Evolutionary conservation across 1,284 basidiomycete genomes (phyloP), one percentile per base, ranked within the genome.

Genomic region (Melampsora larici-populina): DNA sequence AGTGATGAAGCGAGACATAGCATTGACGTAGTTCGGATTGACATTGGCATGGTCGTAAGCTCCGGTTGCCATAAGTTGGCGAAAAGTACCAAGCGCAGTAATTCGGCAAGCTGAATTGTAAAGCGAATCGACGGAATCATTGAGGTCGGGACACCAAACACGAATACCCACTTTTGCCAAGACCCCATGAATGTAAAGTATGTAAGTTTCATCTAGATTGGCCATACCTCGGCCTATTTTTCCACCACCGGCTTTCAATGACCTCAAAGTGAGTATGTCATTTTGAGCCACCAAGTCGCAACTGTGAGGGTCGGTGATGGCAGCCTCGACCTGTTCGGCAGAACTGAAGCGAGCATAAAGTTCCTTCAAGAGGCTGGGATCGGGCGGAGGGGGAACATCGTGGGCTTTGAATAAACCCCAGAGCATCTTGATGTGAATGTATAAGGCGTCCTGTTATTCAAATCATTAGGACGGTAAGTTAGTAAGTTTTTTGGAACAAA

Each of bases 121-220:
- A n/a, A n/a, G n/a, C n/a, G n/a, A n/a, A n/a, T n/a, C n/a, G n/a
- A n/a, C n/a, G n/a, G n/a, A n/a, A n/a, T n/a, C n/a, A n/a, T n/a
- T n/a, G n/a, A n/a, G n/a, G n/a, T n/a, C n/a, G n/a, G n/a, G n/a
- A n/a, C n/a, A n/a, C n/a, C n/a, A n/a, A n/a, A n/a, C n/a, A n/a
- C n/a, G n/a, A n/a, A n/a, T n/a, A n/a, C n/a, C n/a, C n/a, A n/a
- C n/a, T n/a, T n/a, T n/a, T n/a, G n/a, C n/a, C n/a, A n/a, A n/a
- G n/a, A n/a, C n/a, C n/a, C n/a, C n/a, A 33, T 64, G 33, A 48
- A 48, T 17, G 46, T 40, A 51, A 66, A 66, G 46, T 6, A 74
- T 29, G 66, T 17, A 49, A 62, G 65, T 67, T 74, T 46, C 15
- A 31, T 24, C 2, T 46, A n/a, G 66, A 9, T 8, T 49, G 33